Evolutionary conservation across 2,329 filamentous ascomycete genomes (phyloP), one percentile per base, ranked within the genome.

Genomic region (Colletotrichum lupini): DNA sequence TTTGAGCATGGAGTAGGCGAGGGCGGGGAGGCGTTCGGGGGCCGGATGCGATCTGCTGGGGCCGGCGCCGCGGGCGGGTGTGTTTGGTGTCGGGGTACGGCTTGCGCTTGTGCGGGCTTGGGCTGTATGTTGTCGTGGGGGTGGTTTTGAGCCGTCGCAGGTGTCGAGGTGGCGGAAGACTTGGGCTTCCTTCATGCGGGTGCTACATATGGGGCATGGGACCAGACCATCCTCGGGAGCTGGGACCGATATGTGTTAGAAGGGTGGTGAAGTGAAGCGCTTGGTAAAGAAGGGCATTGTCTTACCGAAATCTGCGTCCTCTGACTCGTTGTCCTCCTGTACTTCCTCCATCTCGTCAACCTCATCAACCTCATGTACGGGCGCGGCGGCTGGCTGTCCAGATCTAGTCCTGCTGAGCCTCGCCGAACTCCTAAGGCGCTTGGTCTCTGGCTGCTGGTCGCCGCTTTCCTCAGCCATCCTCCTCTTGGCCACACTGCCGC

Each of bases 1-100:
- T 80, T 93, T 97, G n/a, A 98, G 84, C 80, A 98, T 89, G 26
- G 92, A 93, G 82, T 98, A 98, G 78, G 94, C 97, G 22, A 98
- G 87, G 11, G 94, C 91, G 0, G 97, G 93, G 11, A 98, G 85
- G 42, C 93, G 90, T 62, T 95, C 91, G 28, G 72, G 75, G 60
- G 79, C 79, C 73, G 82, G 60, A 16, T 82, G 76, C 79, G 80
- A 8, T 80, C 83, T 6, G 80, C 37, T 42, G 37, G 16, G 78
- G 70, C 82, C 35, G 37, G 37, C 52, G 26, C 61, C 22, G 14
- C 30, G 19, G n/a, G 56, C 59, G 5, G 71, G 46, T 5, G 67
- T 72, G 58, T 46, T 58, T 14, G 60, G 58, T 30, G 73, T 64
- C 9, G 61, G 35, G 1, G 64, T 68, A 5, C 65, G 30, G 22